Percentiles rank a stretch among this genome's conserved stretches.
Evolutionary conservation across 2,329 filamentous ascomycete species (phyloP).

Genomic region (Lanzia echinophila): DNA sequence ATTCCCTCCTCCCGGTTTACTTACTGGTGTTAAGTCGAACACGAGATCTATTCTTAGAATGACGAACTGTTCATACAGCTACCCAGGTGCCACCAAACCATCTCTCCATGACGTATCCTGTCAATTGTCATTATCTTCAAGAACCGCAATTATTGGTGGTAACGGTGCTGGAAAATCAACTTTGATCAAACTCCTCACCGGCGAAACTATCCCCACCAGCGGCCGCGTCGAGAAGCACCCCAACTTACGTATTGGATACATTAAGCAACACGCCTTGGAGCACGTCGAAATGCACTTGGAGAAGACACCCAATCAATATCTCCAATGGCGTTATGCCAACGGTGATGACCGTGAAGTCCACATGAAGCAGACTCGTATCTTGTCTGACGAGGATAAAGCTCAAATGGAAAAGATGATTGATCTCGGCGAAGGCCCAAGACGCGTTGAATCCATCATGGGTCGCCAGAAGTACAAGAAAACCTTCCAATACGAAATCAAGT

Average conservation of each 20-base stretch:
- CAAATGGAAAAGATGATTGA: conserved; percentile 93
- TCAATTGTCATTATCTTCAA: conserved; percentile 79
- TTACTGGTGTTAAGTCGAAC: conserved; percentile 90
- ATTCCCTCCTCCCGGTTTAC: conserved; percentile 90
- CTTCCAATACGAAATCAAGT: conserved; percentile 98
- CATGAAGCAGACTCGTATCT: conserved; percentile 91
- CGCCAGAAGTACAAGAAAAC: conserved; percentile 99
- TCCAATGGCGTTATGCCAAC: conserved; percentile 97
- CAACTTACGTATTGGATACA: conserved; percentile 97
- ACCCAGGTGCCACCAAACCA: conserved; percentile 81
- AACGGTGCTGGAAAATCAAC: conserved; percentile 99
- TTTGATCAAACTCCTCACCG: conserved; percentile 93
- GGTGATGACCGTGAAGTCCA: conserved; percentile 95
- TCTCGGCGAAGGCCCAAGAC: conserved; percentile 67
- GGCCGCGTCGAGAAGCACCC: conserved; percentile 97
- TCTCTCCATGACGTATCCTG: conserved; percentile 86
- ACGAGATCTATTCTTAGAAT: conserved; percentile 94
- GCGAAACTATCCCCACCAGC: conserved; percentile 74
- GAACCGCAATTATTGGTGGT: conserved; percentile 91
- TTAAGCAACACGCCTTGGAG: conserved; percentile 98
- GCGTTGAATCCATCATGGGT: conserved; percentile 85
- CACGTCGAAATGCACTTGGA: conserved; percentile 99
- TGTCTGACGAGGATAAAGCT: conserved; percentile 75
- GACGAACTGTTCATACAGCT: conserved; percentile 86
- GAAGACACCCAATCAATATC: conserved; percentile 97